A percentile compares a stretch with the other conserved stretches of the same genome.
phyloP scores from a whole-genome alignment of 352 stramenopile genomes.

The Phytophthora litchii region DNA sequence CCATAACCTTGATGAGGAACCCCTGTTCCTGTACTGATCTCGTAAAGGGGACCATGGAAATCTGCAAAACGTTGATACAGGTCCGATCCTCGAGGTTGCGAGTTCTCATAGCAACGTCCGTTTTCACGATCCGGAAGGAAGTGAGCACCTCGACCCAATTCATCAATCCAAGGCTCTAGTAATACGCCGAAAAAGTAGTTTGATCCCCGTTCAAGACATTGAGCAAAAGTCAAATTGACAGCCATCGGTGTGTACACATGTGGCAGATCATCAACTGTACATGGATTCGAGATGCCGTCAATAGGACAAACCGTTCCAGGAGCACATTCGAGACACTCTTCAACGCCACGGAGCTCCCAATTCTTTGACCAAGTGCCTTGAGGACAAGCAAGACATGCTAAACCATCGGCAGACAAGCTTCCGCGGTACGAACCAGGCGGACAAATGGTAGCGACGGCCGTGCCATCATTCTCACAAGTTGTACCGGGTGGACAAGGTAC shows the following conservation, averaged over 20 bases:
- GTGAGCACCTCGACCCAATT: slow-evolving; percentile 90
- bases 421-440: slow-evolving; percentile 93
- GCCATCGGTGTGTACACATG: slow-evolving; percentile 85
- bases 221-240: slow-evolving; percentile 83
- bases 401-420: slow-evolving; percentile 82
- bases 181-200: slow-evolving; percentile 95
- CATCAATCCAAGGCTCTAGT: slow-evolving; percentile 95
- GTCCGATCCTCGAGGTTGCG: slow-evolving; percentile 81
- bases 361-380: slow-evolving; percentile 98
- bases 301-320: slow-evolving; percentile 93
- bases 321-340: slow-evolving; percentile 93
- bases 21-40: slow-evolving; percentile 83
- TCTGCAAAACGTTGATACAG: slow-evolving; percentile 94
- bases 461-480: slow-evolving; percentile 92
- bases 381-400: slow-evolving; percentile 91
- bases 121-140: slow-evolving; percentile 82
- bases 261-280: slow-evolving; percentile 92
- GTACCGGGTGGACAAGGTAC: slow-evolving; percentile 93
- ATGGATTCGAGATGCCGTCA: slow-evolving; percentile 96
- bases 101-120: slow-evolving; percentile 94
- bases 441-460: slow-evolving; percentile 89
- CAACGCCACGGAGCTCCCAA: slow-evolving; percentile 95
- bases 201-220: slow-evolving; percentile 87
- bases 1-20: slow-evolving; percentile 95
- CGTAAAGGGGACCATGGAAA: slow-evolving; percentile 95